Conservation (phyloP, 2,329 filamentous ascomycete species). For the Colletotrichum costaricense region DNA sequence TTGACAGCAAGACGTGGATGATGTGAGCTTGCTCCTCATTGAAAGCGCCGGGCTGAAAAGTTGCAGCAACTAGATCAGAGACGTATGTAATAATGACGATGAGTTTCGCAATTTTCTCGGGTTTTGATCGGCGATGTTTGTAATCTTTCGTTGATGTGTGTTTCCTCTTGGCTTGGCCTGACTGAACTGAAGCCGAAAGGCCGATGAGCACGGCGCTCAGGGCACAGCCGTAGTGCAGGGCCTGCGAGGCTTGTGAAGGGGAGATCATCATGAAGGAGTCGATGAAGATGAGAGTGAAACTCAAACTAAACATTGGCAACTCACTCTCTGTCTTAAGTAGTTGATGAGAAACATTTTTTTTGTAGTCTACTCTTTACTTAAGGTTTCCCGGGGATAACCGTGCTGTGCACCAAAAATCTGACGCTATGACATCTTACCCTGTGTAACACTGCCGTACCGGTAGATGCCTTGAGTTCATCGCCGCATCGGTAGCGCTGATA, state of each 20-base stretch:
- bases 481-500: conserved; percentile 4
- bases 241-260: not conserved
- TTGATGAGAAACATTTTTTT: not conserved
- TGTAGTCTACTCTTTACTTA: not conserved
- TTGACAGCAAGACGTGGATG: conserved; percentile 8
- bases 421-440: not conserved
- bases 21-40: not conserved
- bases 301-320: too few species aligned
- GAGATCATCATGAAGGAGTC: not conserved
- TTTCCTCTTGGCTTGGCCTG: not conserved
- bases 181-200: not conserved
- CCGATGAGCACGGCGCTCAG: not conserved
- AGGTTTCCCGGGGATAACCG: not conserved
- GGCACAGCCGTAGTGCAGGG: conserved; percentile 18
- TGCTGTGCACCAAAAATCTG: not conserved
- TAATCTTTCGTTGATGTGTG: not conserved
- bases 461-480: not conserved
- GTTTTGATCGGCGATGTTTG: not conserved
- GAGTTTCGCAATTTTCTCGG: not conserved
- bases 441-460: not conserved
- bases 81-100: not conserved
- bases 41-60: not conserved
- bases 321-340: not conserved
- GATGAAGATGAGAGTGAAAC: not conserved
- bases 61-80: not conserved